A percentile compares a stretch with the other conserved stretches of the same genome.
phyloP scores from a whole-genome alignment of 257 asterid genomes.

The Perilla frutescens region DNA sequence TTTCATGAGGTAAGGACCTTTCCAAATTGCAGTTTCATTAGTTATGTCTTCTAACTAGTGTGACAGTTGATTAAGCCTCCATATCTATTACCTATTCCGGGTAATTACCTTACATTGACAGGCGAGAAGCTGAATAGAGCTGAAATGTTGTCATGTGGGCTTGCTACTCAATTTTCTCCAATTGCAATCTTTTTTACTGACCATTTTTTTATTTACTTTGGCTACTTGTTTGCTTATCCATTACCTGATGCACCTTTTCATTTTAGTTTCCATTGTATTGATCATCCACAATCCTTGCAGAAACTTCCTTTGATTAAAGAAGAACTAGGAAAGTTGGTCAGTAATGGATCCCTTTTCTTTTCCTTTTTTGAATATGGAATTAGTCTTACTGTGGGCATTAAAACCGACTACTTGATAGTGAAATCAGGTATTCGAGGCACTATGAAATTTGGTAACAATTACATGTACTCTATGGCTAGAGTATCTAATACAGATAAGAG shows the following conservation, averaged over 20 bases:
- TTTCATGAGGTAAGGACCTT: too few species aligned
- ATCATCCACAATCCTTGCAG: constrained; percentile 48
- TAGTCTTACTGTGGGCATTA: neutral
- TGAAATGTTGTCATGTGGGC: constrained; percentile 94
- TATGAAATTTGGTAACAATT: constrained; percentile 3
- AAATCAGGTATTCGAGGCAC: constrained; percentile 2
- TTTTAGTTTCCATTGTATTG: neutral
- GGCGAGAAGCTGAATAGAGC: constrained; percentile 86
- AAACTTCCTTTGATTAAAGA: constrained; percentile 84
- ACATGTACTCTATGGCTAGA: neutral
- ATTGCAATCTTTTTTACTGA: constrained; percentile 46
- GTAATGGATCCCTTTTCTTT: constrained; percentile 70
- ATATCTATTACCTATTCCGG: constrained; percentile 45
- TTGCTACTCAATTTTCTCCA: constrained; percentile 82
- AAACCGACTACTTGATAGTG: constrained; percentile 13
- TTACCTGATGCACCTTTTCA: neutral
- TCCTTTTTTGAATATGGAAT: neutral
- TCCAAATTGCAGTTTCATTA: too few species aligned
- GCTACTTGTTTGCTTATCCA: constrained; percentile 11
- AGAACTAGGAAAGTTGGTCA: constrained; percentile 67
- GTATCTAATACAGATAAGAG: neutral
- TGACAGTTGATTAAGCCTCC: neutral
- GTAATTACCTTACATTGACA: constrained; percentile 89
- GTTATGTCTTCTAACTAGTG: too few species aligned
- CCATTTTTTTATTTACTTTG: constrained; percentile 24